Percentiles rank a stretch among this genome's conserved stretches.
Conservation (phyloP, 2,329 filamentous ascomycete species). For the Periconia sp. region DNA sequence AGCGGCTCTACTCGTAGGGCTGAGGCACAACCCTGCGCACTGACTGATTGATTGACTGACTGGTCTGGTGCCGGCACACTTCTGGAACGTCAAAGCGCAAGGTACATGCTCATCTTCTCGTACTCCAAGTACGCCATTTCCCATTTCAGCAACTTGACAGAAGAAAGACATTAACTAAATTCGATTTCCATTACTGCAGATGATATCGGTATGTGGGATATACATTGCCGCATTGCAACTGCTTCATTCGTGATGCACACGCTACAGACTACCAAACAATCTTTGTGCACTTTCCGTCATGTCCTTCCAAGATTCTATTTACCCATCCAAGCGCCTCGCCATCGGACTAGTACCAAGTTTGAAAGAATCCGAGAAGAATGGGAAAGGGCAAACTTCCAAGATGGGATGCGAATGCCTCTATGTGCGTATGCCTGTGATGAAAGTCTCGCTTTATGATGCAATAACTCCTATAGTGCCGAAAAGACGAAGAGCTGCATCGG, state of each 20-base stretch:
- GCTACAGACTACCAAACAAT: constrained; percentile 26
- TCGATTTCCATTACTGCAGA: constrained; percentile 29
- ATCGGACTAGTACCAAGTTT: constrained; percentile 26
- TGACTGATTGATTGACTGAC: too few species aligned
- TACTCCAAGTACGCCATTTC: too few species aligned
- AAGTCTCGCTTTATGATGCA: constrained; percentile 24
- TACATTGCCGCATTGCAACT: constrained; percentile 25
- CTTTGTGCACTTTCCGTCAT: constrained; percentile 19
- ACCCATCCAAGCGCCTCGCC: constrained; percentile 32
- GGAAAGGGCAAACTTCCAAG: constrained; percentile 31
- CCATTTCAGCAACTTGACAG: not conserved
- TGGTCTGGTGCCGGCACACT: not conserved
- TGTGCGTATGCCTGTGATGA: constrained; percentile 26
- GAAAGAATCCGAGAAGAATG: constrained; percentile 21
- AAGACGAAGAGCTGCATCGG: constrained; percentile 58
- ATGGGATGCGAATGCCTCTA: constrained; percentile 29
- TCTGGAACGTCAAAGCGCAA: not conserved
- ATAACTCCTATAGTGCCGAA: constrained; percentile 51
- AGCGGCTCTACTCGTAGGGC: constrained; percentile 24
- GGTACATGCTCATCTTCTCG: not conserved
- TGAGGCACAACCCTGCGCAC: constrained; percentile 4
- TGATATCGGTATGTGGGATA: constrained; percentile 24
- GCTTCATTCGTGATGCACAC: constrained; percentile 26
- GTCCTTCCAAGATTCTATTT: constrained; percentile 29
- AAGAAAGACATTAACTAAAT: constrained; percentile 1